Conservation (phyloP, 176 grass and related monocot species). For the Triticum timopheevii region DNA sequence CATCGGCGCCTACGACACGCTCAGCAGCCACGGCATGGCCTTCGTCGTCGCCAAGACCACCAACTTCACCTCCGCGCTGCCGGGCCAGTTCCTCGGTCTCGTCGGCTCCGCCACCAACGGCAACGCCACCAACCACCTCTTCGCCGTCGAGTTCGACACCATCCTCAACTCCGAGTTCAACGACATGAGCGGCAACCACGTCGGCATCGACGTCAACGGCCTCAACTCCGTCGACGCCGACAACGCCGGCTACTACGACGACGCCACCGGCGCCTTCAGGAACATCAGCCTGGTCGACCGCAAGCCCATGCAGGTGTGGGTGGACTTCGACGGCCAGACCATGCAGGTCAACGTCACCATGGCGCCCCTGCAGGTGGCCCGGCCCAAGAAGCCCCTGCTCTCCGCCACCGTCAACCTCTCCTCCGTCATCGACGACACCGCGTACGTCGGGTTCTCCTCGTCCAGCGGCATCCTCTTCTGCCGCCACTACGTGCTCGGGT, state of each 20-base stretch:
- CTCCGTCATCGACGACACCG: slow-evolving; percentile 58
- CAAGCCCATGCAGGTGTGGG: slow-evolving; percentile 70
- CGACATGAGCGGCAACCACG: slow-evolving; percentile 87
- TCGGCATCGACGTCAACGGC: slow-evolving; percentile 72
- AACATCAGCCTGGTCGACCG: slow-evolving; percentile 59
- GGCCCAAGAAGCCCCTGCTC: slow-evolving; percentile 58
- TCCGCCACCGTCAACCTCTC: slow-evolving; percentile 63
- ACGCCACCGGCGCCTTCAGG: slow-evolving; percentile 43
- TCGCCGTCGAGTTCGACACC: slow-evolving; percentile 88
- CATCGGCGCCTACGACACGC: slow-evolving; percentile 53
- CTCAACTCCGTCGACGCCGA: slow-evolving; percentile 55
- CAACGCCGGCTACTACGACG: slow-evolving; percentile 61
- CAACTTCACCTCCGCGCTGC: slow-evolving; percentile 49
- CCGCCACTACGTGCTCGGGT: slow-evolving; percentile 65
- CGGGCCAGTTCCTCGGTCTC: slow-evolving; percentile 69
- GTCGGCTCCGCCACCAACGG: slow-evolving; percentile 57
- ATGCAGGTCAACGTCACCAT: slow-evolving; percentile 69
- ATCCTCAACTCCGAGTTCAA: slow-evolving; percentile 72
- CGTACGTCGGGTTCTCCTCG: slow-evolving; percentile 79
- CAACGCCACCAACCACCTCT: slow-evolving; percentile 73
- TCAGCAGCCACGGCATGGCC: slow-evolving; percentile 77
- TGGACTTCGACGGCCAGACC: slow-evolving; percentile 64
- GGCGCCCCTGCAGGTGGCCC: slow-evolving; percentile 45
- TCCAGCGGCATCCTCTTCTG: slow-evolving; percentile 65
- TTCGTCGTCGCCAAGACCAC: slow-evolving; percentile 56